Evolutionary conservation across 2,329 filamentous ascomycete genomes (phyloP).

Genomic region (Botryotinia convoluta): DNA sequence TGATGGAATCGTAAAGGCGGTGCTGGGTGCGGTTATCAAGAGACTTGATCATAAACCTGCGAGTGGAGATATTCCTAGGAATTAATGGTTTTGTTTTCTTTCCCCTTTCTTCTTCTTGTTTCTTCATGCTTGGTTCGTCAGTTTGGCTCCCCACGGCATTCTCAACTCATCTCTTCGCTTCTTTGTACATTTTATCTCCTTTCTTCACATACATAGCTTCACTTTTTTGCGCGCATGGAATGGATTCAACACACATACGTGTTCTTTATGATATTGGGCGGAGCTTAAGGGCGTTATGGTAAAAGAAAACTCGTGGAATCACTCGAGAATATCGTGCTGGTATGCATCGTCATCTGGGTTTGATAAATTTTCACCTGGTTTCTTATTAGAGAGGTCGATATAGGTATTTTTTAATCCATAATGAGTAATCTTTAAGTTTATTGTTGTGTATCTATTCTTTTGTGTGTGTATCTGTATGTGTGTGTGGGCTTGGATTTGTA

Average conservation of each 20-base stretch:
- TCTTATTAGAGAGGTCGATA: not conserved
- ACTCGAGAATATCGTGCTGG: not conserved
- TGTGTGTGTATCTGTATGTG: not conserved
- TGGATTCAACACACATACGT: not conserved
- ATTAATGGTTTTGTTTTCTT: not conserved
- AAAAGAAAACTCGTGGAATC: not conserved
- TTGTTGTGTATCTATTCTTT: not conserved
- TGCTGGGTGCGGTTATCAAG: conserved; percentile 74
- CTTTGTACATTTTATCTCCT: not conserved
- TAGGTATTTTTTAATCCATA: not conserved
- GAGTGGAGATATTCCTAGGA: conserved; percentile 26
- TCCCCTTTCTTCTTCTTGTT: too few relatives aligned
- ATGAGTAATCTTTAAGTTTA: not conserved
- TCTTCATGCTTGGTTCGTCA: too few relatives aligned
- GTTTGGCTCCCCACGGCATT: not conserved
- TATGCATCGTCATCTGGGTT: not conserved
- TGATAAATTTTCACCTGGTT: not conserved
- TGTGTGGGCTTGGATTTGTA: too few relatives aligned
- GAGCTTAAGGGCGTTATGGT: not conserved
- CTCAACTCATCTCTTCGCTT: not conserved
- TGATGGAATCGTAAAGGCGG: conserved; percentile 74
- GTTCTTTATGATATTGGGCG: not conserved
- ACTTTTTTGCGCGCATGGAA: not conserved
- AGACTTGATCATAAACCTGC: conserved; percentile 53
- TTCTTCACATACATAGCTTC: not conserved